These are phyloP conservation scores for Porcisia deanei DNA, from an alignment of 208 protist genomes.

Conservation along the genomic window DNA sequence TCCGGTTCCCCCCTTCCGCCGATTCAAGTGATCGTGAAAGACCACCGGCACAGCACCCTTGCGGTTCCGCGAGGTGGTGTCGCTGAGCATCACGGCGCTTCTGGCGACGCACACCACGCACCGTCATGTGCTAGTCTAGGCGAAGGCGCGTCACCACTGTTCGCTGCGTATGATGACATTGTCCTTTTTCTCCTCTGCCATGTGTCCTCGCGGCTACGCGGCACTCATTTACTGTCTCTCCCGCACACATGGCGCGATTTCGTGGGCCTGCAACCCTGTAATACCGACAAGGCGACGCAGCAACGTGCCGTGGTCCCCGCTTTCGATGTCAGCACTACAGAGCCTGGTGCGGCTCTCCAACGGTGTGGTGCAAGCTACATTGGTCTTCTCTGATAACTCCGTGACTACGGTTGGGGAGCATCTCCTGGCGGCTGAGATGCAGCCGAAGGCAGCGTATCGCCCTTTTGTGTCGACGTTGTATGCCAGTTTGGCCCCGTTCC, in stretches of 20 bases:
- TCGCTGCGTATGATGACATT: slow-evolving; percentile 45
- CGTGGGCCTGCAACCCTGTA: background rate
- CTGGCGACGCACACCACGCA: background rate
- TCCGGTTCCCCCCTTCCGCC: slow-evolving; percentile 45
- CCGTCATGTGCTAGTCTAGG: background rate
- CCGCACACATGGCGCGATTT: slow-evolving; percentile 10
- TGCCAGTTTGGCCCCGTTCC: slow-evolving; percentile 62
- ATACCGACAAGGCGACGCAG: background rate
- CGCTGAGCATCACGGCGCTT: background rate
- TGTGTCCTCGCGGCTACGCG: slow-evolving; percentile 35
- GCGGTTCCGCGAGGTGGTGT: background rate
- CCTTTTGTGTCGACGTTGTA: slow-evolving; percentile 66
- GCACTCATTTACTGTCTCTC: slow-evolving; percentile 25
- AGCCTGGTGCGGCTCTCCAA: background rate
- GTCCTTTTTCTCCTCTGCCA: slow-evolving; percentile 56
- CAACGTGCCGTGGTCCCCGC: background rate
- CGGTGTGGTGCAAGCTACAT: slow-evolving; percentile 2
- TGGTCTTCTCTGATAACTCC: slow-evolving; percentile 42
- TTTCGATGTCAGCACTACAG: background rate
- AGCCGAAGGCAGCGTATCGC: slow-evolving; percentile 37
- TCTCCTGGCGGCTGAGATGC: slow-evolving; percentile 63
- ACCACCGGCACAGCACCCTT: slow-evolving; percentile 13
- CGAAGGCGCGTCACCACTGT: slow-evolving; percentile 4
- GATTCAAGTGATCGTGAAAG: slow-evolving; percentile 49
- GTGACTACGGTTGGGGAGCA: slow-evolving; percentile 59